Evolutionary conservation across 106 monocot genomes (phyloP).

Genomic region (Allium cepa): DNA sequence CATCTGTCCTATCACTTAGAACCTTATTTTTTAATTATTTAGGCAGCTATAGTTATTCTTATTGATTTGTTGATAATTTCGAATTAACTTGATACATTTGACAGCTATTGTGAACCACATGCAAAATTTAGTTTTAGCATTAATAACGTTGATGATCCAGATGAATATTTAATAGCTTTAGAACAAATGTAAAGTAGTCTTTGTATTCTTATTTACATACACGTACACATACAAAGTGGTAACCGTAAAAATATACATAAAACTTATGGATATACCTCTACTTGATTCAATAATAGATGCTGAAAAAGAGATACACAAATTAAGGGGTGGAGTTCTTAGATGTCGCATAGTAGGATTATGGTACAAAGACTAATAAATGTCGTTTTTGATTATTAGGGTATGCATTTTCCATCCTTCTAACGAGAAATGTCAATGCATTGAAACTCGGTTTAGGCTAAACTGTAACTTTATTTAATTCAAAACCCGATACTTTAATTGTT

Average conservation of each 20-base stretch:
- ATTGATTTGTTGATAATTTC: no score
- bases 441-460: no score
- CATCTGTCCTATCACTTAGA: no score
- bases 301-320: slow-evolving; percentile 33
- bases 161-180: slow-evolving; percentile 36
- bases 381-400: slow-evolving; percentile 49
- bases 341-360: neutral
- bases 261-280: neutral
- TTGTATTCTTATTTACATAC: neutral
- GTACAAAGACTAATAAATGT: slow-evolving; percentile 21
- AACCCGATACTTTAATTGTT: no score
- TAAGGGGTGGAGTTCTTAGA: slow-evolving; percentile 23
- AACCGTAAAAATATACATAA: neutral
- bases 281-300: slow-evolving; percentile 21
- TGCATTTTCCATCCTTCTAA: neutral
- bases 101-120: slow-evolving; percentile 22
- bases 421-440: no score
- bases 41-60: no score
- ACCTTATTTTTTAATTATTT: no score
- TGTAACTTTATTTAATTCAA: no score
- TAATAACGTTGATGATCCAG: slow-evolving; percentile 37
- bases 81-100: neutral
- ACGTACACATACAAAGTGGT: no score
- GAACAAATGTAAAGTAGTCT: slow-evolving; percentile 39
- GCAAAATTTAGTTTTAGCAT: slow-evolving; percentile 21